phyloP scores from a whole-genome alignment of 1,284 basidiomycete species.

The Sporisorium graminicola region DNA sequence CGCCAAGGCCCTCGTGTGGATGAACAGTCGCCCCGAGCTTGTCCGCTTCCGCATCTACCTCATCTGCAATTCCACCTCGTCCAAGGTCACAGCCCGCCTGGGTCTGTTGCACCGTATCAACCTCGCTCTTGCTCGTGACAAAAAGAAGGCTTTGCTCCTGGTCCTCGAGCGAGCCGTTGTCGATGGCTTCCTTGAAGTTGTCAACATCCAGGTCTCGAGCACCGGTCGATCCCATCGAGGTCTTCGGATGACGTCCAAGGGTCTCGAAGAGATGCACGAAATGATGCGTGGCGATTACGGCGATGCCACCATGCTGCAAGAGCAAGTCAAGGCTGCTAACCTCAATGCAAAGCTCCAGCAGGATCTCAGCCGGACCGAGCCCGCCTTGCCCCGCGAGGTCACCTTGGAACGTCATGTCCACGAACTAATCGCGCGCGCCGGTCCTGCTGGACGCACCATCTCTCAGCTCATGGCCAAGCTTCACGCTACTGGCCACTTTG shows the following conservation, averaged over 20 bases:
- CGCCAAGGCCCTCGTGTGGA: conserved; percentile 46
- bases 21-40: conserved; percentile 54
- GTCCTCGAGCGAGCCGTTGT: conserved; percentile 44
- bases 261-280: conserved; percentile 34
- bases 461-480: conserved; percentile 29
- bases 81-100: conserved; percentile 29
- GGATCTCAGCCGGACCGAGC: conserved; percentile 28
- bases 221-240: conserved; percentile 21
- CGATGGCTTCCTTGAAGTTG: conserved; percentile 42
- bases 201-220: conserved; percentile 25
- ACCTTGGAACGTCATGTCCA: conserved; percentile 41
- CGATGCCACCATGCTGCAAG: conserved; percentile 21
- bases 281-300: conserved; percentile 24
- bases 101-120: conserved; percentile 32
- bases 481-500: conserved; percentile 30
- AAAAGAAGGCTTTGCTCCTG: conserved; percentile 13
- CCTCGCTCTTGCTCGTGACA: conserved; percentile 1
- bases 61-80: conserved; percentile 26
- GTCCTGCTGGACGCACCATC: conserved; percentile 30
- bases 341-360: conserved; percentile 23
- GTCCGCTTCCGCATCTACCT: conserved; percentile 47
- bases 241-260: conserved; percentile 39
- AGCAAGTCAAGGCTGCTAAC: conserved; percentile 20
- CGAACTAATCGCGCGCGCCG: conserved; percentile 37
- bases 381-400: conserved; percentile 36